These are phyloP conservation scores for Arabidopsis thaliana DNA, from an alignment of 345 rosid species.

Conservation along the genomic window DNA sequence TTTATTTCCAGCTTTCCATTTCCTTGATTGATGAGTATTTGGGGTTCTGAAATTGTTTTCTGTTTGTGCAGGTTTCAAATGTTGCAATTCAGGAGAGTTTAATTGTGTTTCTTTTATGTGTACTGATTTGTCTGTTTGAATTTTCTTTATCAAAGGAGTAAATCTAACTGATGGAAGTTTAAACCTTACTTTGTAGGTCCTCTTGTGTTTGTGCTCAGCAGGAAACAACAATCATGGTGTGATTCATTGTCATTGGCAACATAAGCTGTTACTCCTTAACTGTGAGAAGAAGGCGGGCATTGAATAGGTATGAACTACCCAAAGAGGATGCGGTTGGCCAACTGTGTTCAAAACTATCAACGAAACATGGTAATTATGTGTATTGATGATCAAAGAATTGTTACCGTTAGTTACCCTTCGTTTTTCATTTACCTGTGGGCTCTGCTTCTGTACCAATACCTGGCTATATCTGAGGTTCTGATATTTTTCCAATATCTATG, in stretches of 20 bases:
- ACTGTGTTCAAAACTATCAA: constrained; percentile 16
- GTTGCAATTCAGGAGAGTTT: constrained; percentile 61
- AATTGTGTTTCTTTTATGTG: constrained; percentile 34
- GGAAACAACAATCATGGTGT: constrained; percentile 2
- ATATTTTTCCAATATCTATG: constrained; percentile 18
- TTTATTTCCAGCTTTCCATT: constrained; percentile 17
- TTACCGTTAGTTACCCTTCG: not conserved
- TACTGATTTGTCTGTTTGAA: constrained; percentile 36
- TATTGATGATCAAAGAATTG: not conserved
- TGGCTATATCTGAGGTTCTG: constrained; percentile 6
- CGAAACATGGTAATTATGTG: constrained; percentile 29
- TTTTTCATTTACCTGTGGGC: constrained; percentile 4
- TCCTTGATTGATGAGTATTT: constrained; percentile 41
- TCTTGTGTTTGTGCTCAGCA: constrained; percentile 28
- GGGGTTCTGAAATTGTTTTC: constrained; percentile 50
- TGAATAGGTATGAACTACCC: not conserved
- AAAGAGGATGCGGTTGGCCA: constrained; percentile 8
- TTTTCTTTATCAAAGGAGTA: not conserved
- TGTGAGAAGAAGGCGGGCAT: constrained; percentile 23
- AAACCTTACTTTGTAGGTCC: constrained; percentile 34
- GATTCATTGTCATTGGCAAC: not conserved
- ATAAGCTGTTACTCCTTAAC: constrained; percentile 12
- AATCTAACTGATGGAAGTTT: constrained; percentile 40
- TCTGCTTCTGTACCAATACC: not conserved
- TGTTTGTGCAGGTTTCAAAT: constrained; percentile 78